These are phyloP conservation scores for Vanrija humicola DNA, from an alignment of 1,284 basidiomycete species.

Conservation along the genomic window DNA sequence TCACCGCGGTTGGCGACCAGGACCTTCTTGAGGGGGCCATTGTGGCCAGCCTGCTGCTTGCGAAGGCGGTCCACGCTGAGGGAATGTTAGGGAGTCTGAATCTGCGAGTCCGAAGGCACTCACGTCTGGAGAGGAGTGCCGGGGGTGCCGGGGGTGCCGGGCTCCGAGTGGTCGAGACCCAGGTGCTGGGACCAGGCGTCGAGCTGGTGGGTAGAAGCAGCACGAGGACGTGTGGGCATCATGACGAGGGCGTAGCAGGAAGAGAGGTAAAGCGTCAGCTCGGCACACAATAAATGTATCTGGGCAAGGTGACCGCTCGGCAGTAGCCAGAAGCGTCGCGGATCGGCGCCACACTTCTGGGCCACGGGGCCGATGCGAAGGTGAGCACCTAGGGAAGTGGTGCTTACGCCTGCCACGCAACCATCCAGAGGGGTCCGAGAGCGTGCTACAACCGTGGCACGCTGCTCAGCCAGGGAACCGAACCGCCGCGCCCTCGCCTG, in stretches of 20 bases:
- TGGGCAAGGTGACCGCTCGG: too few relatives aligned
- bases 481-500: too few relatives aligned
- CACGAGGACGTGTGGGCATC: slow-evolving; percentile 1
- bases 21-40: slow-evolving; percentile 86
- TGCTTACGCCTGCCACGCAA: too few relatives aligned
- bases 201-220: slow-evolving; percentile 26
- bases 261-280: background rate
- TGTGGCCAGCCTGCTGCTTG: slow-evolving; percentile 84
- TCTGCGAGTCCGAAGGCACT: slow-evolving; percentile 12
- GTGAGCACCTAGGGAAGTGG: too few relatives aligned
- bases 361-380: too few relatives aligned
- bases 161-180: slow-evolving; percentile 31
- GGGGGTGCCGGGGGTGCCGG: slow-evolving; percentile 29
- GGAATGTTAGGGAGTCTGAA: slow-evolving; percentile 27
- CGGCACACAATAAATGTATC: background rate
- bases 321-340: too few relatives aligned
- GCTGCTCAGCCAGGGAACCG: too few relatives aligned
- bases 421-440: too few relatives aligned
- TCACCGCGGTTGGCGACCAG: slow-evolving; percentile 96
- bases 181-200: slow-evolving; percentile 43
- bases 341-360: too few relatives aligned
- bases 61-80: slow-evolving; percentile 82
- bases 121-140: slow-evolving; percentile 33
- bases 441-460: too few relatives aligned
- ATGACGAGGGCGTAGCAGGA: background rate